Percentiles rank a stretch among this genome's conserved stretches.
Conservation (phyloP, 129 eudicot genomes). For the Deinandra increscens region DNA sequence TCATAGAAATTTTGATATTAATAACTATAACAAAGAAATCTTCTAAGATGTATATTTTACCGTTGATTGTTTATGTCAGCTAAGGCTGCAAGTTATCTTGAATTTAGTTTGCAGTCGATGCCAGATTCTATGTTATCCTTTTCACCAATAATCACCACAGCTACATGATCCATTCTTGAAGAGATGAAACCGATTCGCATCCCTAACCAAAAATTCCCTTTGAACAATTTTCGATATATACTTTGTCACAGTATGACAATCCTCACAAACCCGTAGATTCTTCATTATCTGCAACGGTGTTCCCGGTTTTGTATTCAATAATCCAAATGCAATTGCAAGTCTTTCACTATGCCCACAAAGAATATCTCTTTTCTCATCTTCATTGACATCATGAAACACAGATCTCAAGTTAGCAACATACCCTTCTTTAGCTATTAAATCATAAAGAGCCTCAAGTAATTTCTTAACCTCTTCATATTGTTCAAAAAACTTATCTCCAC, state of each 20-base stretch:
- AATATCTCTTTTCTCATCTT: constrained; percentile 56
- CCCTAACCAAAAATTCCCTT: constrained; percentile 59
- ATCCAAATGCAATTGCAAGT: constrained; percentile 72
- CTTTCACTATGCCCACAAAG: constrained; percentile 81
- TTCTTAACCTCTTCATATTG: constrained; percentile 51
- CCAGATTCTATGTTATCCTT: not conserved
- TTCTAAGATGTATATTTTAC: not conserved
- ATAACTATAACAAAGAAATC: not conserved
- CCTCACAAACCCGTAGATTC: constrained; percentile 68
- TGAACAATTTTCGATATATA: constrained; percentile 51
- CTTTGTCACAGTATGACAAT: constrained; percentile 54
- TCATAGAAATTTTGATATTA: not conserved
- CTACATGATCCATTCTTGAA: constrained; percentile 60
- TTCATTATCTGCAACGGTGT: constrained; percentile 58
- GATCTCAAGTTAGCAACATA: constrained; percentile 46
- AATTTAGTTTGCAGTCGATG: not conserved
- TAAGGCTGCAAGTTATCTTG: not conserved
- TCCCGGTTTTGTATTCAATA: constrained; percentile 58
- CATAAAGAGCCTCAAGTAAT: constrained; percentile 38
- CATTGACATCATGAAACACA: constrained; percentile 55
- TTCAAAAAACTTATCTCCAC: constrained; percentile 52
- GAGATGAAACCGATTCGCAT: constrained; percentile 62
- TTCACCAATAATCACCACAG: constrained; percentile 62
- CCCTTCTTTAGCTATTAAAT: constrained; percentile 54
- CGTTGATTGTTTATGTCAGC: not conserved